Conservation (phyloP, 805 yeast genomes). For the Kuraishia hungarica region DNA sequence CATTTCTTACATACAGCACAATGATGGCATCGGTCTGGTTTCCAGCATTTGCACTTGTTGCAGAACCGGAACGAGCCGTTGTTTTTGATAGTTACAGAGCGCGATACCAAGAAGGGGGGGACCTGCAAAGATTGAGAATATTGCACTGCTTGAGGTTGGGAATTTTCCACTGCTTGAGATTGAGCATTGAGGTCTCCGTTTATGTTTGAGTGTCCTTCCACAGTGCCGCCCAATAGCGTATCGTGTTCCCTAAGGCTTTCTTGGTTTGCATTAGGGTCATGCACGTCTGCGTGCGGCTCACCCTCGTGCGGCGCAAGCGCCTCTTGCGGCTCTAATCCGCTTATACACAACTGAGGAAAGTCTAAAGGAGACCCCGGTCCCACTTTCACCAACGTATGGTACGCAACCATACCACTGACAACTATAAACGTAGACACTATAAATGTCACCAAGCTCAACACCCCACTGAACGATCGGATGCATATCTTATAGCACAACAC, state of each 20-base stretch:
- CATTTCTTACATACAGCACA: slow-evolving; percentile 42
- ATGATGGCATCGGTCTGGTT: slow-evolving; percentile 53
- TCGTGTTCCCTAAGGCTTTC: slow-evolving; percentile 3
- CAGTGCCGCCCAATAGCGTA: no score
- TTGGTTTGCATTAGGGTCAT: background rate
- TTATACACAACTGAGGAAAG: slow-evolving; percentile 30
- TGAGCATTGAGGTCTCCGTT: no score
- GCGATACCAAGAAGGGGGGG: slow-evolving; percentile 35
- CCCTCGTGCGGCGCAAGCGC: no score
- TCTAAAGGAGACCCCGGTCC: slow-evolving; percentile 68
- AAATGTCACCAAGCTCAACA: slow-evolving; percentile 11
- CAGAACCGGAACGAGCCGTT: slow-evolving; percentile 62
- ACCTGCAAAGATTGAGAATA: no score
- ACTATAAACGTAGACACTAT: slow-evolving; percentile 22
- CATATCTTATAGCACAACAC: slow-evolving; percentile 24
- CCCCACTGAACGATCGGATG: slow-evolving; percentile 12
- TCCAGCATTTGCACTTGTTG: slow-evolving; percentile 44
- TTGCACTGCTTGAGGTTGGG: no score
- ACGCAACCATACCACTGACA: slow-evolving; percentile 35
- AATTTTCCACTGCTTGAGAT: no score
- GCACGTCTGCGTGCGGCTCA: no score
- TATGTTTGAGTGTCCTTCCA: no score
- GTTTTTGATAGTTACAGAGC: slow-evolving; percentile 35
- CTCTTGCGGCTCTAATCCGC: no score
- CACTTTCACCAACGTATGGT: slow-evolving; percentile 37